These are phyloP conservation scores for Colletotrichum sp. DNA, from an alignment of 2,329 filamentous ascomycete species.

Conservation along the genomic window DNA sequence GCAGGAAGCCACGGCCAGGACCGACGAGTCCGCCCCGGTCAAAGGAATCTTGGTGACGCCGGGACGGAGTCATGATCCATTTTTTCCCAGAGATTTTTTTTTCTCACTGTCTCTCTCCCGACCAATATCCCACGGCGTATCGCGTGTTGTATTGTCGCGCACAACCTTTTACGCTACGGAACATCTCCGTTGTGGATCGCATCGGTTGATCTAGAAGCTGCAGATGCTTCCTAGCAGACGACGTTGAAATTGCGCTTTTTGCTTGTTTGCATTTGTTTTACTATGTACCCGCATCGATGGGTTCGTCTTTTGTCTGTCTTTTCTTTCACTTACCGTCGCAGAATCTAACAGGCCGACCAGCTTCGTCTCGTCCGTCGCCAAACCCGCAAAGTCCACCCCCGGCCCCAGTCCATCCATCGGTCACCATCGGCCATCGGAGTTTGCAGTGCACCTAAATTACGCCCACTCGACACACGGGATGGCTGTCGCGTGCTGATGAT, in stretches of 20 bases:
- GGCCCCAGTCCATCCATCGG: neutral
- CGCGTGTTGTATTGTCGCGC: neutral
- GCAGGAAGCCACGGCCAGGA: neutral
- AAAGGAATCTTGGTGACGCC: neutral
- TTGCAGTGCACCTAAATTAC: neutral
- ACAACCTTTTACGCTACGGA: conserved; percentile 2
- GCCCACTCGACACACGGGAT: neutral
- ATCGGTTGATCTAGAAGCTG: conserved; percentile 4
- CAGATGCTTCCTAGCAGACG: neutral
- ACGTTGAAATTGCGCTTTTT: neutral
- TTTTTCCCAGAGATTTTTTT: conserved; percentile 1
- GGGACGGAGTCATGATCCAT: neutral
- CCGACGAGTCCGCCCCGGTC: neutral
- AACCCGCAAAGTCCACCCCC: conserved; percentile 4
- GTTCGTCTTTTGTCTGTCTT: neutral
- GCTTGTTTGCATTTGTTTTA: neutral
- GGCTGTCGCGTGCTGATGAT: conserved; percentile 10
- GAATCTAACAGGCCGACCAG: neutral
- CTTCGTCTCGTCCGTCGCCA: conserved; percentile 6
- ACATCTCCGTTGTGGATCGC: conserved; percentile 17
- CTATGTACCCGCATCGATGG: neutral
- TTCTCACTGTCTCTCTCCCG: neutral
- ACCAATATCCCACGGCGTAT: neutral
- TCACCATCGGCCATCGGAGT: neutral
- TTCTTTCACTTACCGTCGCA: neutral